Conservation (phyloP, 305 asterid genomes). For the Salvia sclarea region DNA sequence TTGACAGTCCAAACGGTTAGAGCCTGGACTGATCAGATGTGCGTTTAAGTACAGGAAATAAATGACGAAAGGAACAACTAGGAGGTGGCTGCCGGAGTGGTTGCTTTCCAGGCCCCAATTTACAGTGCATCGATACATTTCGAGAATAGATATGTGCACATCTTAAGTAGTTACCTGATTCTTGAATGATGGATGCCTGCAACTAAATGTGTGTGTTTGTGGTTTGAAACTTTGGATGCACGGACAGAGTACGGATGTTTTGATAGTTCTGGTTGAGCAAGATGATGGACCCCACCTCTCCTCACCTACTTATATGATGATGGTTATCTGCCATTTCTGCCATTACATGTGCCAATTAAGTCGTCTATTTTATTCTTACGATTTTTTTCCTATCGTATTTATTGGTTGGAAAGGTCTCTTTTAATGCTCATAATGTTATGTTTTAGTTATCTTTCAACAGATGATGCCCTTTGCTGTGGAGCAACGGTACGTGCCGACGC, state of each 20-base stretch:
- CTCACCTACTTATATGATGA: slow-evolving; percentile 16
- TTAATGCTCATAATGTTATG: slow-evolving; percentile 22
- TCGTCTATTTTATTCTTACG: not conserved
- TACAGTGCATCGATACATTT: not conserved
- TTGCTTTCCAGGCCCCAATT: slow-evolving; percentile 18
- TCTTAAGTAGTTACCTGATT: not conserved
- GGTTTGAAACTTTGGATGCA: slow-evolving; percentile 2
- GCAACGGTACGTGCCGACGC: not conserved
- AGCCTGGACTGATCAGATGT: not conserved
- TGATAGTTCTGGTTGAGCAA: slow-evolving; percentile 28
- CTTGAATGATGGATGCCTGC: slow-evolving; percentile 11
- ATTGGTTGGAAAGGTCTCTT: slow-evolving; percentile 26
- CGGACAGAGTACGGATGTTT: slow-evolving; percentile 1
- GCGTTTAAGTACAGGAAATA: not conserved
- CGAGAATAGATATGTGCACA: slow-evolving; percentile 1
- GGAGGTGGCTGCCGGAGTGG: slow-evolving; percentile 1
- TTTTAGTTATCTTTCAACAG: slow-evolving; percentile 34
- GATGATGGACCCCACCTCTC: slow-evolving; percentile 22
- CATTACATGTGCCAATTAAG: slow-evolving; percentile 27
- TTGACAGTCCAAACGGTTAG: slow-evolving; percentile 19
- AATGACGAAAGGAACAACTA: slow-evolving; percentile 28
- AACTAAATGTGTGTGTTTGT: not conserved
- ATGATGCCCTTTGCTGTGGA: not conserved
- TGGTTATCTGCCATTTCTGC: slow-evolving; percentile 25
- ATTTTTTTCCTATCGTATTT: not conserved